These are phyloP conservation scores for Aureobasidium sp. DNA, from an alignment of 2,329 filamentous ascomycete genomes.

Conservation along the genomic window DNA sequence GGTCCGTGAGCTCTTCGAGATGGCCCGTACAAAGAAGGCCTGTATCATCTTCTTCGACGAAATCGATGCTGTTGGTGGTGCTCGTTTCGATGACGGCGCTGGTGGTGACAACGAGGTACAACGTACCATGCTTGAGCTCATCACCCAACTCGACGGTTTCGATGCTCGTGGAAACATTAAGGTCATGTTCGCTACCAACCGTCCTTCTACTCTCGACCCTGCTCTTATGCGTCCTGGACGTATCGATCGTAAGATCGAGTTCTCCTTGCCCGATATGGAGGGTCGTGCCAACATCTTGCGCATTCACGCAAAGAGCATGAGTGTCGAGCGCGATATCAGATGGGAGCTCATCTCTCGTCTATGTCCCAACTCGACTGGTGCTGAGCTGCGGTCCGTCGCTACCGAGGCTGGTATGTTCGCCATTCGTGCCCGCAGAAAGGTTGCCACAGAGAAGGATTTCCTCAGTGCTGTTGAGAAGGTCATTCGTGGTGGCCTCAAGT, in stretches of 20 bases:
- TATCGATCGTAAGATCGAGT: slow-evolving; percentile 98
- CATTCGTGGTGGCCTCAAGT: slow-evolving; percentile 98
- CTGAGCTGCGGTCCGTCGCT: slow-evolving; percentile 90
- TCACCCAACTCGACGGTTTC: slow-evolving; percentile 94
- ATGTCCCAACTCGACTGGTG: slow-evolving; percentile 94
- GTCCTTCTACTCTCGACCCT: slow-evolving; percentile 91
- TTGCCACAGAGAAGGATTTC: slow-evolving; percentile 98
- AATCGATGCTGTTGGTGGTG: slow-evolving; percentile 91
- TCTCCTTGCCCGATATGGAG: slow-evolving; percentile 92
- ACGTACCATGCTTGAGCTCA: slow-evolving; percentile 94
- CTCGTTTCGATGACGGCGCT: slow-evolving; percentile 91
- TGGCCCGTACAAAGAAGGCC: slow-evolving; percentile 98
- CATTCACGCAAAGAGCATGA: slow-evolving; percentile 99
- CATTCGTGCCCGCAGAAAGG: slow-evolving; percentile 88
- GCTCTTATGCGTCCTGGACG: slow-evolving; percentile 93
- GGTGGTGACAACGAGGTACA: slow-evolving; percentile 97
- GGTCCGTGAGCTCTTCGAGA: slow-evolving; percentile 98
- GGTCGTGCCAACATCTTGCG: slow-evolving; percentile 94
- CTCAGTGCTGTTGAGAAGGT: slow-evolving; percentile 97
- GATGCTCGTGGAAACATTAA: slow-evolving; percentile 97
- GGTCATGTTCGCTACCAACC: slow-evolving; percentile 98
- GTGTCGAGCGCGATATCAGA: slow-evolving; percentile 93
- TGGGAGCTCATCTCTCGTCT: slow-evolving; percentile 97
- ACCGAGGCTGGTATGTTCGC: slow-evolving; percentile 99
- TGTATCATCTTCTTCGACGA: slow-evolving; percentile 99